Percentiles rank a stretch among this genome's conserved stretches.
These are phyloP conservation scores for Erodium maritimum DNA, from an alignment of 345 rosid genomes.

Conservation along the genomic window DNA sequence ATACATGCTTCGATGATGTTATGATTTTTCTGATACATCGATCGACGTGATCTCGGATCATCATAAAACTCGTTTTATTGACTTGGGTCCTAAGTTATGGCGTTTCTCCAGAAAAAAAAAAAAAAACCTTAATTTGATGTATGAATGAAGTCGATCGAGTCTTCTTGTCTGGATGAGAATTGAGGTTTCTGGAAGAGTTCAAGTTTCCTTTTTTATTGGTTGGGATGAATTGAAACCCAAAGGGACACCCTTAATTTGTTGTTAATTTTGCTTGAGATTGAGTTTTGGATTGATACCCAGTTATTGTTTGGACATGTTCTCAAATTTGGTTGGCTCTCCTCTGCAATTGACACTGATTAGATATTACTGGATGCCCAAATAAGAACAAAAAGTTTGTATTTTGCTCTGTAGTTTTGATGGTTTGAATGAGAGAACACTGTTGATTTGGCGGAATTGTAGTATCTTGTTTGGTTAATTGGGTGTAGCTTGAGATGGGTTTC, in stretches of 20 bases:
- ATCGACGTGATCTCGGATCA: no score
- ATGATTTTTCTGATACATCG: no score
- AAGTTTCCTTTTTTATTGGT: not conserved
- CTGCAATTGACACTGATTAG: not conserved
- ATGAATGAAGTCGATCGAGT: no score
- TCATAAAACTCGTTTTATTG: no score
- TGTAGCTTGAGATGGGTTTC: not conserved
- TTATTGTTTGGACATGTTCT: not conserved
- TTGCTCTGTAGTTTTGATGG: not conserved
- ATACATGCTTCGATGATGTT: no score
- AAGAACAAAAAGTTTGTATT: not conserved
- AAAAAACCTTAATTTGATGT: not conserved
- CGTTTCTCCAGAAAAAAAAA: no score
- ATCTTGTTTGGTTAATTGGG: not conserved
- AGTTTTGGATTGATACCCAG: not conserved
- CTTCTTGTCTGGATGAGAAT: not conserved
- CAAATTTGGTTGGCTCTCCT: no score
- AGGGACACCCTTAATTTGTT: no score
- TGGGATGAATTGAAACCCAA: no score
- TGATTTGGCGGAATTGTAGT: not conserved
- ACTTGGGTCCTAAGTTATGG: no score
- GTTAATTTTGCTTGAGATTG: no score
- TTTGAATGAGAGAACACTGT: no score
- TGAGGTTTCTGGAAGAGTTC: not conserved
- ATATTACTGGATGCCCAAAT: not conserved